Evolutionary conservation across 176 grass and related monocot genomes (phyloP), one percentile per base, ranked within the genome.

Genomic region (Phoenix roebelenii): DNA sequence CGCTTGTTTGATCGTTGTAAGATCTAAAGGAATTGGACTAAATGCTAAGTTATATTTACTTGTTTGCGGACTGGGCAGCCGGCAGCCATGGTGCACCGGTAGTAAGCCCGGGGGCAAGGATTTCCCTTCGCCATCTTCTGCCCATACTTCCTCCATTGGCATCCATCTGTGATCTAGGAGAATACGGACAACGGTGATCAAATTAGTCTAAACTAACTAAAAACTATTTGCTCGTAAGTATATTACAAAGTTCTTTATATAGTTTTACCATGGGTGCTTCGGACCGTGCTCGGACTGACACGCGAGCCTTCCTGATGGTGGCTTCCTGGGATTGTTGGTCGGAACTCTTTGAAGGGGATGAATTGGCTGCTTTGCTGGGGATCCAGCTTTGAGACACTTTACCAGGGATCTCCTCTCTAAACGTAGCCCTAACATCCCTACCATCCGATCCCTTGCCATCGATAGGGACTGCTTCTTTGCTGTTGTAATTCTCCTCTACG

Each of bases 101-200:
- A 97, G 75, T 97, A 97, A 57, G 87, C 92, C 18, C 92, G 84
- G 16, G 92, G 92, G 17, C 92, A 97, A 0, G 92, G 92, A 68
- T 97, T 97, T 17, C 92, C 92, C 58, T 97, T 97, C 1, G 92
- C 92, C 92, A 97, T 97, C 79, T 97, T 97, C 76, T 97, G 87
- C 0, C 92, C 92, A 58, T 97, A 97, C 76, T 97, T 97, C 78
- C 92, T 84, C 92, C 92, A 97, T 67, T 97, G 92, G 64, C 92
- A 97, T 5, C 92, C 92, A 60, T 97, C 92, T 17, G 87, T 75
- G 61, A 97, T 97, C 92, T 97, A 39, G 19, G 58, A 30, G 48
- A 1, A 10, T 16, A 24, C 35, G 12, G 0, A 20, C 20, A 44
- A 44, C 17, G 1, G 10, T 6, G 20, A 30, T 4, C 53, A 14